Evolutionary conservation across 148 eudicot genomes (phyloP), one percentile per base, ranked within the genome.

Genomic region (Amaranthus palmeri): DNA sequence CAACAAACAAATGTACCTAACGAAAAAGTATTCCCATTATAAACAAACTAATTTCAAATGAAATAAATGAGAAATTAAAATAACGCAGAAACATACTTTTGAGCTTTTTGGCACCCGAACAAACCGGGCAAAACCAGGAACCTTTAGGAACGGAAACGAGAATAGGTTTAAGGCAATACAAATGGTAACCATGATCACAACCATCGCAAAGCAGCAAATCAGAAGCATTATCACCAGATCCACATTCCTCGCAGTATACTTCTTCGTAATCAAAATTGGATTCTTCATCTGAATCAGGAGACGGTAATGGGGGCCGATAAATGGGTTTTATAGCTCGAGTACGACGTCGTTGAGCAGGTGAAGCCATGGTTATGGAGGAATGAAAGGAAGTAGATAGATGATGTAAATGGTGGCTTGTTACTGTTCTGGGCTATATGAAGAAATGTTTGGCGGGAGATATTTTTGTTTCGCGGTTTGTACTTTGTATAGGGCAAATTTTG

Each of bases 121-220:
- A 95, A 67, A 67, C 52, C 3, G 87, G 86, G 72, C 97, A 95
- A 66, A 88, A 85, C 99, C 99, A 95, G 61, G 82, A 77, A 43
- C 82, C 85, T 54, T 78, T 77, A 49, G 99, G 99, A 44, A 95
- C 90, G 36, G 96, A 77, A 1, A 59, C 79, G 36, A 95, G 93
- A 52, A 90, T 83, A 18, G 99, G 99, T 8, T 81, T 76, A 46
- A 95, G 88, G 67, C 99, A 95, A 67, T 83, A 92, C 14, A 92
- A 72, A 71, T 95, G 99, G 65, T 71, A 95, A 10, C 99, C 99
- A 17, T 74, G 55, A 67, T 92, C 99, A 49, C 97, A 92, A 1
- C 87, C 80, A 55, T 92, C 97, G 62, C 97, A 92, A 0, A 92
- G 72, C 3, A 92, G 77, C 48, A 92, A 82, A 81, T 90, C 72